phyloP scores from a whole-genome alignment of 2,329 filamentous ascomycete species.

The Neonectria neomacrospora region DNA sequence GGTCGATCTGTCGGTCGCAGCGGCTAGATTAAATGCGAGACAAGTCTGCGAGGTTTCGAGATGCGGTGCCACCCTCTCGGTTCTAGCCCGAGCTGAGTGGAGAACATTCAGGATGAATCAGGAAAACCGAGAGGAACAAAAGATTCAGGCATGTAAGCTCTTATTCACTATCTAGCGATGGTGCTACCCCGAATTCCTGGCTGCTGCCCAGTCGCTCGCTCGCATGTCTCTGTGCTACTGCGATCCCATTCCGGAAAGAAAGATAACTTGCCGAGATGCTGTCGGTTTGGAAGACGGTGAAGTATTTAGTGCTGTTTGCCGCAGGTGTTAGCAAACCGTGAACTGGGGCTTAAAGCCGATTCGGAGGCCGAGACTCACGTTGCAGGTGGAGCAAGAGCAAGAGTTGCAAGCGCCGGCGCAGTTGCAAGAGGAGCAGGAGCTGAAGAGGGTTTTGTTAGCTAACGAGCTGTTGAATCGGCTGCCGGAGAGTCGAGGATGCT shows the following conservation, averaged over 20 bases:
- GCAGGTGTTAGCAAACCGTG: slow-evolving; percentile 24
- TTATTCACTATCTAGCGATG: slow-evolving; percentile 40
- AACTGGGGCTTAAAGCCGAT: not conserved
- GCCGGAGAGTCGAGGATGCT: slow-evolving; percentile 2
- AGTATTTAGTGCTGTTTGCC: slow-evolving; percentile 43
- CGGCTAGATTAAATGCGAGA: not conserved
- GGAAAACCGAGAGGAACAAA: not conserved
- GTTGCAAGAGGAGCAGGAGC: slow-evolving; percentile 39
- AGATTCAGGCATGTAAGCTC: slow-evolving; percentile 40
- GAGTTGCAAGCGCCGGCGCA: slow-evolving; percentile 38
- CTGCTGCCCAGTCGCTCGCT: slow-evolving; percentile 32
- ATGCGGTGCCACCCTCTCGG: not conserved
- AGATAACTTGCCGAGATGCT: slow-evolving; percentile 21
- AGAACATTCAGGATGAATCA: not conserved
- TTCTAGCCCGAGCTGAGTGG: not conserved
- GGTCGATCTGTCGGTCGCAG: not conserved
- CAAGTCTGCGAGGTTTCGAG: not conserved
- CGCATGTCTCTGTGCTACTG: slow-evolving; percentile 39
- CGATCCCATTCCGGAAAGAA: slow-evolving; percentile 24
- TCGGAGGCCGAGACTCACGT: slow-evolving; percentile 27
- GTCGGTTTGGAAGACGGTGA: slow-evolving; percentile 25
- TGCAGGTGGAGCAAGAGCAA: slow-evolving; percentile 43
- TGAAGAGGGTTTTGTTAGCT: slow-evolving; percentile 6
- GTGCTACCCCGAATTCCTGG: slow-evolving; percentile 36
- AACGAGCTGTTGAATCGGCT: not conserved